Evolutionary conservation across 2,329 filamentous ascomycete genomes (phyloP).

Genomic region (Furcasterigmium furcatum): DNA sequence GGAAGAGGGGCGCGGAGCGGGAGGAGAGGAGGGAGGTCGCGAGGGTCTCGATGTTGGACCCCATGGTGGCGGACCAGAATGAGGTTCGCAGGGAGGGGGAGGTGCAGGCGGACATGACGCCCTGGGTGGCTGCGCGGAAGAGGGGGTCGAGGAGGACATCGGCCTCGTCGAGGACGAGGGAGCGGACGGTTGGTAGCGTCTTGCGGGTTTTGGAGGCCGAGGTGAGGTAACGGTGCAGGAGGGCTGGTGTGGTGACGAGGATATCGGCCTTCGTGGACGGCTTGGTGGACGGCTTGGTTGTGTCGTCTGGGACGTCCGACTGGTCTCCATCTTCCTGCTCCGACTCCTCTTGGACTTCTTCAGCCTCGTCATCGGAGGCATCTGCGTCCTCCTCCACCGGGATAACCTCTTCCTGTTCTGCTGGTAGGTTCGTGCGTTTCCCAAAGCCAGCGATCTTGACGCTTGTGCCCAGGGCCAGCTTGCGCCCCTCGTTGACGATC

Average conservation of each 20-base stretch:
- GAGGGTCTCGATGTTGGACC: slow-evolving; percentile 83
- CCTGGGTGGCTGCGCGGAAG: slow-evolving; percentile 84
- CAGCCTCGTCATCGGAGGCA: slow-evolving; percentile 25
- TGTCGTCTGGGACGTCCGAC: slow-evolving; percentile 24
- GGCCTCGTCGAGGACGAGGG: slow-evolving; percentile 86
- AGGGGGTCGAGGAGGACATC: slow-evolving; percentile 90
- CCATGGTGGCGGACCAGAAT: slow-evolving; percentile 97
- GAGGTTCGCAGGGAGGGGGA: slow-evolving; percentile 69
- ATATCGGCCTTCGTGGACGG: slow-evolving; percentile 71
- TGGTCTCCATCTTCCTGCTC: slow-evolving; percentile 29
- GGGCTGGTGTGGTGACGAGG: slow-evolving; percentile 74
- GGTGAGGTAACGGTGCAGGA: slow-evolving; percentile 67
- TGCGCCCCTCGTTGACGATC: slow-evolving; percentile 82
- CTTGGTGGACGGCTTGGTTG: slow-evolving; percentile 19
- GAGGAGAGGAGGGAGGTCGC: slow-evolving; percentile 64
- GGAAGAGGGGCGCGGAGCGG: slow-evolving; percentile 58
- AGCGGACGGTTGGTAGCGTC: slow-evolving; percentile 64
- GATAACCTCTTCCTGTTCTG: slow-evolving; percentile 34
- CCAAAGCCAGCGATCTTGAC: slow-evolving; percentile 78
- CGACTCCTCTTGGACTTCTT: slow-evolving; percentile 21
- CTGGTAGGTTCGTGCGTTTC: slow-evolving; percentile 73
- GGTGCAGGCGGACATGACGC: slow-evolving; percentile 77
- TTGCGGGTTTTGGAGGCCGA: slow-evolving; percentile 37
- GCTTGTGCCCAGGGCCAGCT: slow-evolving; percentile 72
- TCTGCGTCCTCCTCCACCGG: slow-evolving; percentile 23